Evolutionary conservation across 2,329 filamentous ascomycete genomes (phyloP).

Genomic region (Arthrobotrys conoides): DNA sequence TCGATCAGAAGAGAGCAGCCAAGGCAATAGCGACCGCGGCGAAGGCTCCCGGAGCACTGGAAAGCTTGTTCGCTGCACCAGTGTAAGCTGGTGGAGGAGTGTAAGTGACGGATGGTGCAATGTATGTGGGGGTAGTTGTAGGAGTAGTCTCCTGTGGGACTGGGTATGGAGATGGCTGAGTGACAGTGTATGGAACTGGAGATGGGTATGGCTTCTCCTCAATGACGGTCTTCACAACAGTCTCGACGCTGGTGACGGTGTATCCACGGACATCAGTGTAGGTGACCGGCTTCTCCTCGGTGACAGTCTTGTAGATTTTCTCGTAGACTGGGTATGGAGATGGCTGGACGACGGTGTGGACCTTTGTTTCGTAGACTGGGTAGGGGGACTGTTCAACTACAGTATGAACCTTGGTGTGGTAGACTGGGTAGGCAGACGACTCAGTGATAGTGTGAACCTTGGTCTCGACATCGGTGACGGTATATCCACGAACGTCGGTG

Average conservation of each 20-base stretch:
- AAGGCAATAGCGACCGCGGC: slow-evolving; percentile 27
- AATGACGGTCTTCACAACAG: slow-evolving; percentile 38
- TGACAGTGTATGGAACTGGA: slow-evolving; percentile 6
- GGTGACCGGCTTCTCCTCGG: slow-evolving; percentile 38
- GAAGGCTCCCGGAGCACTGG: slow-evolving; percentile 34
- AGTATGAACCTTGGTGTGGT: slow-evolving; percentile 38
- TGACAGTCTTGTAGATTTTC: slow-evolving; percentile 26
- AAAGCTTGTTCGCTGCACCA: slow-evolving; percentile 45
- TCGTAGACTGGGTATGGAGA: slow-evolving; percentile 12
- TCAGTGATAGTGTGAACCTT: slow-evolving; percentile 45
- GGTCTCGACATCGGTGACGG: slow-evolving; percentile 35
- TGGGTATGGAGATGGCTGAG: slow-evolving; percentile 23
- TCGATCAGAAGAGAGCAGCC: slow-evolving; percentile 29
- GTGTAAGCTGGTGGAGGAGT: slow-evolving; percentile 44
- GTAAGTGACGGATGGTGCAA: slow-evolving; percentile 25
- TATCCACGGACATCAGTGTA: slow-evolving; percentile 41
- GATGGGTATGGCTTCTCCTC: slow-evolving; percentile 18
- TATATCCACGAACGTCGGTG: slow-evolving; percentile 35
- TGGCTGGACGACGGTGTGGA: slow-evolving; percentile 3
- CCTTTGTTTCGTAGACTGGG: slow-evolving; percentile 20
- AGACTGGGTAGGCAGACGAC: slow-evolving; percentile 15
- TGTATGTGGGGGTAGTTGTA: slow-evolving; percentile 27
- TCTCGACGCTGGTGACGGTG: slow-evolving; percentile 34
- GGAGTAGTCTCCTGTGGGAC: slow-evolving; percentile 11
- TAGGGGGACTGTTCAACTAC: slow-evolving; percentile 35